Conservation (phyloP, 495 filamentous ascomycete genomes). For the Penicillium coffeae region DNA sequence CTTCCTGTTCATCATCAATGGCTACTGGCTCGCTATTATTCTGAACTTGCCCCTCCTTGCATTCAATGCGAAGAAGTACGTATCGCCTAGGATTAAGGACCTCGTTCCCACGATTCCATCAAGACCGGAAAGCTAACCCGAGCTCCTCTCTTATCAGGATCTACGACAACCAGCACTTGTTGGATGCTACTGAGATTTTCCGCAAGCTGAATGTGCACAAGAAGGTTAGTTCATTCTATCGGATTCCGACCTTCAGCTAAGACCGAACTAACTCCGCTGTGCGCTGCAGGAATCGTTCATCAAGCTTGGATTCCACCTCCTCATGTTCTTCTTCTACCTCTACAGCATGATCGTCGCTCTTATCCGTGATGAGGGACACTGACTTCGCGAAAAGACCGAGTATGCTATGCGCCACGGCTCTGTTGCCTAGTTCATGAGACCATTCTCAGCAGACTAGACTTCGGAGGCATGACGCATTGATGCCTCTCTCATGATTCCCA, state of each 20-base stretch:
- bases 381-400: slow-evolving; percentile 43
- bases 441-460: not conserved
- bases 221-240: slow-evolving; percentile 60
- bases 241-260: not conserved
- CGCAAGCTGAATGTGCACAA: slow-evolving; percentile 98
- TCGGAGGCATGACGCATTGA: not conserved
- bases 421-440: slow-evolving; percentile 17
- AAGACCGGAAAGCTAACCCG: no score
- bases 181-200: slow-evolving; percentile 99
- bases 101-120: not conserved
- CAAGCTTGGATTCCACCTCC: slow-evolving; percentile 96
- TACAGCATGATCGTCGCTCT: slow-evolving; percentile 99
- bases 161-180: slow-evolving; percentile 89
- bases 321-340: slow-evolving; percentile 99
- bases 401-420: slow-evolving; percentile 40
- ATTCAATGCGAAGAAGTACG: slow-evolving; percentile 97
- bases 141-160: slow-evolving; percentile 68
- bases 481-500: not conserved
- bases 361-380: slow-evolving; percentile 92
- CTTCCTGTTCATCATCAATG: slow-evolving; percentile 92
- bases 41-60: slow-evolving; percentile 89
- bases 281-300: slow-evolving; percentile 85
- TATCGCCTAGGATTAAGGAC: slow-evolving; percentile 4
- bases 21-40: slow-evolving; percentile 92
- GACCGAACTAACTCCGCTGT: slow-evolving; percentile 14